Evolutionary conservation across 768 basidiomycete genomes (phyloP), one percentile per base, ranked within the genome.

Genomic region (Tricholoma sp.): DNA sequence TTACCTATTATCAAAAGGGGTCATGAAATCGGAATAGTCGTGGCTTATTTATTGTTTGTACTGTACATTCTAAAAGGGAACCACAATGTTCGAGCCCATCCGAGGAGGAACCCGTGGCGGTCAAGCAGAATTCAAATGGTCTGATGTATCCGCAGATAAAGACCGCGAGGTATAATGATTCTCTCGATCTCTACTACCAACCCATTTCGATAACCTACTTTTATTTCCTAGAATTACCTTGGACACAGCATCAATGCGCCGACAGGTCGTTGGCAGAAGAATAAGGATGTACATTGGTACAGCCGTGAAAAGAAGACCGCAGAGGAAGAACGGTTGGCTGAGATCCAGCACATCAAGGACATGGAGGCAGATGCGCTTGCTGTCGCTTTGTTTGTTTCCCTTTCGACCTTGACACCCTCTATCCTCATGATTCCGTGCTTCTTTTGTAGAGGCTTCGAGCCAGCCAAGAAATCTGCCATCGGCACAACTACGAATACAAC

Each of bases 281-380:
- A 94, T 76, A 94, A 95, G 69, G 95, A 98, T 66, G 75, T 98
- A 14, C 94, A 96, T 65, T 98, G 95, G 95, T 98, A 96, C 68
- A 83, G 76, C 64, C 84, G 94, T 27, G 91, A 94, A 4, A 24
- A 59, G 32, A 65, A n/a, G n/a, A 67, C 1, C 60, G 63, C 63
- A 3, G 82, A 82, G 12, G 69, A 69, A 10, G 83, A 84, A 59
- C 76, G 82, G 55, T 64, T 54, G 0, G 92, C 88, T 59, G 95
- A 98, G 74, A 86, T 97, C 31, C 74, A 82, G 56, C 83, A 79
- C 64, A 69, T 97, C 61, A 96, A 97, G 69, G 89, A 94, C 66
- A 80, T 86, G 14, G 95, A 98, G 68, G 91, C 89, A 21, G 93
- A 97, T 57, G 94, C 94, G 0, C 73, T 98, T 52, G 76, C 89